Percentiles rank a stretch among this genome's conserved stretches.
Conservation (phyloP, 257 asterid genomes). For the Coffea canephora region DNA sequence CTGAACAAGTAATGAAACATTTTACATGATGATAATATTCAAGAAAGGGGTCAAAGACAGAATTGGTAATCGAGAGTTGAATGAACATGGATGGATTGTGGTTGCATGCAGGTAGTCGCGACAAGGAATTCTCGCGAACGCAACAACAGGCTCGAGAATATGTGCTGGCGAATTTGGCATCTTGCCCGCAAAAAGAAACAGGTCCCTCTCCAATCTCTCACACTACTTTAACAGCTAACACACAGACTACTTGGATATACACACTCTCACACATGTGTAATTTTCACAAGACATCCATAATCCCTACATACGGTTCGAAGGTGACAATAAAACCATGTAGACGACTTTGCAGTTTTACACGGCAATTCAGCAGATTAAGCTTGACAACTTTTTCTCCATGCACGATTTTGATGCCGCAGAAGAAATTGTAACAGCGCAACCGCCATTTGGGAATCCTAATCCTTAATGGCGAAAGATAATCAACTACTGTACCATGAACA, state of each 20-base stretch:
- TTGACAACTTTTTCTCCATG: background rate
- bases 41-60: background rate
- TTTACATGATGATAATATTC: too few relatives aligned
- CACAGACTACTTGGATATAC: background rate
- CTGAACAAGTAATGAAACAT: background rate
- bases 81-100: background rate
- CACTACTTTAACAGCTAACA: too few relatives aligned
- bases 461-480: background rate
- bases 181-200: constrained; percentile 71
- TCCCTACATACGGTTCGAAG: too few relatives aligned
- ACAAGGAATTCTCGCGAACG: constrained; percentile 58
- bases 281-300: background rate
- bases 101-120: constrained; percentile 47
- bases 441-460: background rate
- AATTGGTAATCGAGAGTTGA: background rate
- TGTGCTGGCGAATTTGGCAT: constrained; percentile 88
- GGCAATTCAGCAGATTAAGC: background rate
- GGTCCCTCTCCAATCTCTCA: constrained; percentile 24
- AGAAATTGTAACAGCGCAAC: background rate
- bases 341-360: background rate
- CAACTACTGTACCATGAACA: background rate
- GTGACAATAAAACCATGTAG: background rate
- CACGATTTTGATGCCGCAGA: background rate
- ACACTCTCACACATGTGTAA: too few relatives aligned
- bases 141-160: constrained; percentile 64